Base-by-base conservation (phyloP, 2,329 filamentous ascomycete species). In the Sodiomyces alkalinus region DNA sequence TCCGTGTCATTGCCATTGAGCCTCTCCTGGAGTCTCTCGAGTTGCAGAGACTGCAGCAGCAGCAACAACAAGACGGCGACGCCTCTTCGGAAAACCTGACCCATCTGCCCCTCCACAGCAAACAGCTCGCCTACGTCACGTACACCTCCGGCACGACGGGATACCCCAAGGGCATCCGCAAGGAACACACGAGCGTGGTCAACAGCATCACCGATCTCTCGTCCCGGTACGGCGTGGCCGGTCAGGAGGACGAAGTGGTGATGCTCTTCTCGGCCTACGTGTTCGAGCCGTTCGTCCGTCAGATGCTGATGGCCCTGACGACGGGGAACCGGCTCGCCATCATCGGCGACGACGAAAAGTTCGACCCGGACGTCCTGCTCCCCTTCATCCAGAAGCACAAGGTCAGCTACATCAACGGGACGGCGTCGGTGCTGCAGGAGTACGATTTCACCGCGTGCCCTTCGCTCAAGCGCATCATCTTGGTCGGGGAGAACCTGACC, bases 61-160 rank as follows among this genome's bases (percentile, higher is more conserved):
- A n/a, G n/a, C n/a, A n/a, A n/a, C n/a, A n/a, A n/a, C n/a, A n/a
- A n/a, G n/a, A n/a, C n/a, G n/a, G n/a, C n/a, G 35, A 36, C 17
- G 33, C 27, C 8, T n/a, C n/a, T n/a, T n/a, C n/a, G n/a, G n/a
- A n/a, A n/a, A 22, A 34, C 23, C 33, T 31, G 22, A 17, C 14
- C 26, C 25, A 36, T 13, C 36, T 33, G 35, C 31, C 28, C 31
- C 22, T 30, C 13, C 33, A 34, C 19, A 33, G 37, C 27, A 44
- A 55, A 2, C 35, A 43, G 3, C 58, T 58, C 7, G 58, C 54
- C 37, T 63, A 62, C 33, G 51, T 61, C 24, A 64, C 68, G 32
- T 69, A 69, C 41, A 70, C 66, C 26, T 70, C 67, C 17, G 62
- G 62, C 21, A 73, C 66, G 10, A 72, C 68, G 0, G 67, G 66